Evolutionary conservation across 2,329 filamentous ascomycete genomes (phyloP), one percentile per base, ranked within the genome.

Genomic region (Cyphellophora europaea): DNA sequence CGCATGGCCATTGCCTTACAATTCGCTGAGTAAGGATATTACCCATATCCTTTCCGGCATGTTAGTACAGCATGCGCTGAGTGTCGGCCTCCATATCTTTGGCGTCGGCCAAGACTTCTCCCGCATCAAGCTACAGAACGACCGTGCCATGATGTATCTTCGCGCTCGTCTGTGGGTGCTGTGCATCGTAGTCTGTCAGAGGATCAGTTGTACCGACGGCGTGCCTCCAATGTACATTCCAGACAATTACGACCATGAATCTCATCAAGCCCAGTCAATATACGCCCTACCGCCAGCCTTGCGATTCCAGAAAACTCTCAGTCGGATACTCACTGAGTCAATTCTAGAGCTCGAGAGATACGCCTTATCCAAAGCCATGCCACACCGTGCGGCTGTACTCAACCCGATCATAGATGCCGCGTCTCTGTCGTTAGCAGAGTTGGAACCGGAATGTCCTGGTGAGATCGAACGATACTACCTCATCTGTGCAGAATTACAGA

Each of bases 91-190:
- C 17, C 41, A 43, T 19, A 37, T 43, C 6, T 32, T 40, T 21
- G 41, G 41, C 12, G 33, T 34, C 14, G 37, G 33, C 8, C 41
- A 40, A 23, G 41, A 43, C 18, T 43, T 43, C 13, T 31, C 30
- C 6, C 23, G 41, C 11, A 32, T 35, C 11, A 21, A 38, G 11
- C 34, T 35, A 10, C 27, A 15, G 16, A 30, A 40, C 16, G 37
- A 43, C 16, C 5, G 16, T 11, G 17, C 32, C n/a, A 30, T 35
- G 19, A 30, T 33, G 15, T 32, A 19, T 13, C 36, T 37, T 27
- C 32, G 41, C 12, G 32, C 37, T 11, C 32, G 35, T 11, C 29
- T 43, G 11, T 43, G 41, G 41, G 23, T 28, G 15, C 29, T 43
- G 16, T 43, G 41, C 33, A 12, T 40, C 11, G 30, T 34, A 13